Evolutionary conservation across 495 filamentous ascomycete genomes (phyloP), one percentile per base, ranked within the genome.

Genomic region (Mytilinidion resinicola): DNA sequence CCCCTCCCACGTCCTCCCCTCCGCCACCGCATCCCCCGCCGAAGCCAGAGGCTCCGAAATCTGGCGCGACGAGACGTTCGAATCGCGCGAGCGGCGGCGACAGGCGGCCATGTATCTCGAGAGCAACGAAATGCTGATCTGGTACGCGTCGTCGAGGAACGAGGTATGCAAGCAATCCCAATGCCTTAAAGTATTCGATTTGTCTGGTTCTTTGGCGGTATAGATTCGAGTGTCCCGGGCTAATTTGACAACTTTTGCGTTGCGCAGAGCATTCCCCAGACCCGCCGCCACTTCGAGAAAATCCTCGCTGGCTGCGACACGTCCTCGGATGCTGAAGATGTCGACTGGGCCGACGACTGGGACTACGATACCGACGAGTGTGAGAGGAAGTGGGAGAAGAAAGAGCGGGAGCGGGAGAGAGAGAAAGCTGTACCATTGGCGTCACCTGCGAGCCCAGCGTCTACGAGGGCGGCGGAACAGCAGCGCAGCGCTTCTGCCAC

Each of bases 251-350:
- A n/a, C n/a, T n/a, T n/a, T n/a, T n/a, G n/a, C n/a, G n/a, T n/a
- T 30, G 25, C 25, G 6, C 25, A 76, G 73, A 63, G 56, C 33
- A 55, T 76, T 10, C 54, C 71, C 9, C 72, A 73, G 55, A 76
- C 73, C 30, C 60, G 70, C 12, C 59, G 66, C 5, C 57, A 70
- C 48, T 70, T 70, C 51, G 25, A 65, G 51, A 62, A 63, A 25
- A 51, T 68, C 4, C 39, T 74, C 38, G 53, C 65, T 15, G 71
- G 71, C 4, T 17, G 62, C n/a, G 58, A 56, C 35, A 36, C 39
- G 10, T 62, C 55, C 9, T 51, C 52, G 9, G 42, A 36, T 21
- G 12, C 50, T 9, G 46, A 47, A n/a, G 44, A 9, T 21, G 57
- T 15, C 9, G 46, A 25, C 21, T 43, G 47, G 5, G n/a, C 14